Percentiles rank a stretch among this genome's conserved stretches.
Conservation (phyloP, 768 basidiomycete genomes). For the Boletus pseudopeckii region DNA sequence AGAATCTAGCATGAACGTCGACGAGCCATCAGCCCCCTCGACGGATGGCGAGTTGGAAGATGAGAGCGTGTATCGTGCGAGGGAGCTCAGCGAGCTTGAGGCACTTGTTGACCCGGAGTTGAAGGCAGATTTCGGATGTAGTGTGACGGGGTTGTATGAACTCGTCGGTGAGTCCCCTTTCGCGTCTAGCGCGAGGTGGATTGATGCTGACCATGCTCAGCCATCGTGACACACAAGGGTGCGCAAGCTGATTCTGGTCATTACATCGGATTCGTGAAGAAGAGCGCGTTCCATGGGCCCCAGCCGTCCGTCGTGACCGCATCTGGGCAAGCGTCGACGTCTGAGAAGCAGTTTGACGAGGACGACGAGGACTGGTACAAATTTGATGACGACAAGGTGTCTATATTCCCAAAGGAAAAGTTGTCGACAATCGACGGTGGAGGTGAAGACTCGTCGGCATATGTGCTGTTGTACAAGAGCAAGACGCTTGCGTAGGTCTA, state of each 20-base stretch:
- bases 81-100: conserved; percentile 65
- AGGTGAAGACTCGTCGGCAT: conserved; percentile 86
- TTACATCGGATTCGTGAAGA: conserved; percentile 91
- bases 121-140: conserved; percentile 68
- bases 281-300: conserved; percentile 57
- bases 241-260: conserved; percentile 93
- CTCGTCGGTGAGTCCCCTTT: conserved; percentile 65
- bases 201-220: conserved; percentile 36
- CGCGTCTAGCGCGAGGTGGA: neutral
- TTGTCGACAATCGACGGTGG: conserved; percentile 84
- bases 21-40: conserved; percentile 36
- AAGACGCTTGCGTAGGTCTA: conserved; percentile 40
- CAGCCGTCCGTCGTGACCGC: conserved; percentile 1
- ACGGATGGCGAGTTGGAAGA: conserved; percentile 46
- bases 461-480: conserved; percentile 82
- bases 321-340: conserved; percentile 6
- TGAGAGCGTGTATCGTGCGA: conserved; percentile 58
- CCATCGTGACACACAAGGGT: conserved; percentile 96
- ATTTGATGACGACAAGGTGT: conserved; percentile 95
- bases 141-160: conserved; percentile 82
- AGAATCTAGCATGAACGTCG: conserved; percentile 41
- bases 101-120: conserved; percentile 60
- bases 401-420: conserved; percentile 81
- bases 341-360: conserved; percentile 34
- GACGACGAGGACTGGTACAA: conserved; percentile 90